These are phyloP conservation scores for Heritiera fomes DNA, from an alignment of 345 rosid genomes.

Conservation along the genomic window DNA sequence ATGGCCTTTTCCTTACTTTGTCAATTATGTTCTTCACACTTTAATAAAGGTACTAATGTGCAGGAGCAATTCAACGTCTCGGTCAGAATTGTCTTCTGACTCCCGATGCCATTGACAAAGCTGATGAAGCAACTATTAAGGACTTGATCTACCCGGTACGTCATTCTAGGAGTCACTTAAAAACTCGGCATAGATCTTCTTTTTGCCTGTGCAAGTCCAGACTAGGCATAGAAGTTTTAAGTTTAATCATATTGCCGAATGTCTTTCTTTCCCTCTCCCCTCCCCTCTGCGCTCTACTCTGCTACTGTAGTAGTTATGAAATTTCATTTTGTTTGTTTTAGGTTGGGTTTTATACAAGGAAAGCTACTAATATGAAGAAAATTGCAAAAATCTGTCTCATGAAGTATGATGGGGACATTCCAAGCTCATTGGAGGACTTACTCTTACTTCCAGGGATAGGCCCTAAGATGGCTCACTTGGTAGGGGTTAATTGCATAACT, in stretches of 20 bases:
- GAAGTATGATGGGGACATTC: slow-evolving; percentile 84
- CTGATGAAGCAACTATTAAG: slow-evolving; percentile 75
- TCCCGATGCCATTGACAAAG: slow-evolving; percentile 75
- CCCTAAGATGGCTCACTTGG: slow-evolving; percentile 74
- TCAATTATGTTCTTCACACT: slow-evolving; percentile 1
- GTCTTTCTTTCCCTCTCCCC: not conserved
- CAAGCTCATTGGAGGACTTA: slow-evolving; percentile 80
- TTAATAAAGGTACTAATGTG: slow-evolving; percentile 21
- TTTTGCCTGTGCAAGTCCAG: not conserved
- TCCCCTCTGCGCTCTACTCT: not conserved
- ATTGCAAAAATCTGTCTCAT: slow-evolving; percentile 78
- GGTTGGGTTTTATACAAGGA: slow-evolving; percentile 96
- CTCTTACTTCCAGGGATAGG: slow-evolving; percentile 94
- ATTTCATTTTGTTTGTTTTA: slow-evolving; percentile 27
- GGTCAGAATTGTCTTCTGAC: slow-evolving; percentile 66
- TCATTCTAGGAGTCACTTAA: slow-evolving; percentile 10
- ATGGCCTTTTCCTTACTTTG: not conserved
- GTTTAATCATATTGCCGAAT: slow-evolving; percentile 4
- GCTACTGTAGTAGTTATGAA: slow-evolving; percentile 9
- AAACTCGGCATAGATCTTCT: slow-evolving; percentile 12
- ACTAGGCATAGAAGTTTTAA: slow-evolving; percentile 5
- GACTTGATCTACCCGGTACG: slow-evolving; percentile 85
- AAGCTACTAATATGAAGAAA: slow-evolving; percentile 87
- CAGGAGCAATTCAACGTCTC: slow-evolving; percentile 90
- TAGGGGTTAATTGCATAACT: slow-evolving; percentile 22